A percentile compares a stretch with the other conserved stretches of the same genome.
Evolutionary conservation across 2,329 filamentous ascomycete genomes (phyloP).

Genomic region (Pezicula radicicola): DNA sequence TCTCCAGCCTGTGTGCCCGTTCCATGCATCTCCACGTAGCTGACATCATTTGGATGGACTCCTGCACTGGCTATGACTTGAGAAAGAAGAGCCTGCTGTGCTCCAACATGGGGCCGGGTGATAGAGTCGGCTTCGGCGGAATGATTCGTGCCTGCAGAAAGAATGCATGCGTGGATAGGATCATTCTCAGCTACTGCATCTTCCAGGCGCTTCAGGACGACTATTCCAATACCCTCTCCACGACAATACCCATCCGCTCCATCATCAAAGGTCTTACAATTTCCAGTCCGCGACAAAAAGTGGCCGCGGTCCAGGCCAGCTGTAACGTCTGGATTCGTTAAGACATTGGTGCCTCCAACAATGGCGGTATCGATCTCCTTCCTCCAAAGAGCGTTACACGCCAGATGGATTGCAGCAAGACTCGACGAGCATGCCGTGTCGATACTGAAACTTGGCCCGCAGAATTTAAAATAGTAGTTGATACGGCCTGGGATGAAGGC

Average conservation of each 20-base stretch:
- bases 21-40: conserved; percentile 87
- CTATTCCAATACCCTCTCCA: conserved; percentile 43
- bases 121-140: conserved; percentile 80
- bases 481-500: conserved; percentile 22
- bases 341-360: conserved; percentile 14
- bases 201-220: conserved; percentile 48
- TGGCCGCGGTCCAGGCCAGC: conserved; percentile 41
- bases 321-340: conserved; percentile 14
- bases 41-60: conserved; percentile 72
- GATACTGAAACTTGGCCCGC: conserved; percentile 6
- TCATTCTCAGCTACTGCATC: conserved; percentile 50
- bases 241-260: conserved; percentile 52
- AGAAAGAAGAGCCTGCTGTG: conserved; percentile 71
- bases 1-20: conserved; percentile 87
- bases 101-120: conserved; percentile 76
- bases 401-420: conserved; percentile 50
- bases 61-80: conserved; percentile 69
- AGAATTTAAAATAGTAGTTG: conserved; percentile 21
- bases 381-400: conserved; percentile 29
- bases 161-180: conserved; percentile 51
- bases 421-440: conserved; percentile 54
- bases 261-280: conserved; percentile 47
- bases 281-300: too few species aligned
- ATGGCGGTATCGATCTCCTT: conserved; percentile 12
- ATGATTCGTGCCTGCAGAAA: conserved; percentile 76